These are phyloP conservation scores for Chlamydomonas reinhardtii DNA, from an alignment of 163 green algal species.

Conservation along the genomic window DNA sequence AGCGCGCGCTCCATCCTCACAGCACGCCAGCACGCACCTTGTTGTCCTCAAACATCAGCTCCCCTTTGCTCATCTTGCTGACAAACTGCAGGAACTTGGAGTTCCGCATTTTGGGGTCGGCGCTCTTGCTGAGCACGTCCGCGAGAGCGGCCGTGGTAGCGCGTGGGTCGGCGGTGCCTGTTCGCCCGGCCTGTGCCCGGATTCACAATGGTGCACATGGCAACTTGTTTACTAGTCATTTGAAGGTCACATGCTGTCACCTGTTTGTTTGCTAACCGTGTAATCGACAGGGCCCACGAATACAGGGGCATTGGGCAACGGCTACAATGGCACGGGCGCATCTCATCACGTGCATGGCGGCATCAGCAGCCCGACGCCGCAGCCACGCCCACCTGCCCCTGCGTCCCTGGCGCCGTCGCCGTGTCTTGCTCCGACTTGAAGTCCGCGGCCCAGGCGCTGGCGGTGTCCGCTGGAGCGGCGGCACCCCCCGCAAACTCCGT, in stretches of 20 bases:
- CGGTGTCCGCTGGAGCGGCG: conserved; percentile 10
- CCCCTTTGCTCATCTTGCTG: conserved; percentile 95
- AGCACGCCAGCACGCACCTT: conserved; percentile 63
- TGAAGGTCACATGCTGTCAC: too few relatives aligned
- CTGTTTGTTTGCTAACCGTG: too few relatives aligned
- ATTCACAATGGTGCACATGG: too few relatives aligned
- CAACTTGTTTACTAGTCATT: too few relatives aligned
- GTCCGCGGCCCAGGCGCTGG: conserved; percentile 66
- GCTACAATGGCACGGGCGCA: too few relatives aligned
- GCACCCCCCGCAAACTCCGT: conserved; percentile 62
- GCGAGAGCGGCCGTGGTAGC: conserved; percentile 76
- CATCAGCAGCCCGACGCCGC: too few relatives aligned
- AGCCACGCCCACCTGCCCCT: background rate
- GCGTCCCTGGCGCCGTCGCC: background rate
- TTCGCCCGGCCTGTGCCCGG: background rate
- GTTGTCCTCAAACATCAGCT: conserved; percentile 95
- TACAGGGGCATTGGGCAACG: too few relatives aligned
- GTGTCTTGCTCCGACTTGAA: conserved; percentile 60
- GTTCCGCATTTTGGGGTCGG: conserved; percentile 92
- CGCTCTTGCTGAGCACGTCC: conserved; percentile 73
- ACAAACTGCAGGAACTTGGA: conserved; percentile 98
- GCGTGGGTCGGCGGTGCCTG: conserved; percentile 18
- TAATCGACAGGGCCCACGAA: too few relatives aligned
- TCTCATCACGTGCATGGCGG: too few relatives aligned
- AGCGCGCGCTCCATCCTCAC: too few relatives aligned